Percentiles rank a stretch among this genome's conserved stretches.
phyloP scores from a whole-genome alignment of 2,329 filamentous ascomycete species.

The Raffaelea ambrosiae region DNA sequence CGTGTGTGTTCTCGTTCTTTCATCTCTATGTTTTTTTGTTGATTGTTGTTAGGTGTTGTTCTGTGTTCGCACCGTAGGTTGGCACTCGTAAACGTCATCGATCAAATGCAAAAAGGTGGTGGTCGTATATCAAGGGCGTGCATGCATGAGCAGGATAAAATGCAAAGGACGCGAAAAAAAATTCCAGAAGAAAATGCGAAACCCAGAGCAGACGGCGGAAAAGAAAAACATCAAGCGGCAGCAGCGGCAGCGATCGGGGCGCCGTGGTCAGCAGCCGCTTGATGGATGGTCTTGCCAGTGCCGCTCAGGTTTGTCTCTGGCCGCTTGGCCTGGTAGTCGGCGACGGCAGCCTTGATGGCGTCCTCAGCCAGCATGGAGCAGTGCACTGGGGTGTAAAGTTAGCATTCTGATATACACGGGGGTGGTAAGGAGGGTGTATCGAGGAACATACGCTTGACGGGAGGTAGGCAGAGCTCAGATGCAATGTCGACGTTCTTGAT shows the following conservation, averaged over 20 bases:
- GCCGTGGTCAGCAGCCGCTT: constrained; percentile 1
- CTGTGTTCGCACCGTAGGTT: too few species aligned
- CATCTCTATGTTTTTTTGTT: too few species aligned
- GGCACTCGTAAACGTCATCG: too few species aligned
- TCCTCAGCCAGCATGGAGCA: constrained; percentile 91
- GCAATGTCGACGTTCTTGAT: constrained; percentile 98
- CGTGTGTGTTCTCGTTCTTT: too few species aligned
- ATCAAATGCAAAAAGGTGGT: too few species aligned
- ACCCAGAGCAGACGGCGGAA: too few species aligned
- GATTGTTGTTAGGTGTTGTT: too few species aligned
- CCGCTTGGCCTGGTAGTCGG: constrained; percentile 88
- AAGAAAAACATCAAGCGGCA: constrained; percentile 2
- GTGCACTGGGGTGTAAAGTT: constrained; percentile 49
- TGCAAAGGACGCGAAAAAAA: too few species aligned
- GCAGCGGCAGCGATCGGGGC: constrained; percentile 5
- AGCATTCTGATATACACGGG: constrained; percentile 37
- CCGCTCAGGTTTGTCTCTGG: constrained; percentile 75
- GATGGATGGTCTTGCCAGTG: constrained; percentile 32
- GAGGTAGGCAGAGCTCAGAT: constrained; percentile 84
- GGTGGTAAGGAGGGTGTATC: constrained; percentile 62
- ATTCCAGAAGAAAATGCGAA: too few species aligned
- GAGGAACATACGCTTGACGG: constrained; percentile 78
- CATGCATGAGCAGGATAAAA: too few species aligned
- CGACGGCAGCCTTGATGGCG: constrained; percentile 86
- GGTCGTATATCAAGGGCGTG: too few species aligned